Conservation (phyloP, 257 asterid genomes). For the Ballota nigra region DNA sequence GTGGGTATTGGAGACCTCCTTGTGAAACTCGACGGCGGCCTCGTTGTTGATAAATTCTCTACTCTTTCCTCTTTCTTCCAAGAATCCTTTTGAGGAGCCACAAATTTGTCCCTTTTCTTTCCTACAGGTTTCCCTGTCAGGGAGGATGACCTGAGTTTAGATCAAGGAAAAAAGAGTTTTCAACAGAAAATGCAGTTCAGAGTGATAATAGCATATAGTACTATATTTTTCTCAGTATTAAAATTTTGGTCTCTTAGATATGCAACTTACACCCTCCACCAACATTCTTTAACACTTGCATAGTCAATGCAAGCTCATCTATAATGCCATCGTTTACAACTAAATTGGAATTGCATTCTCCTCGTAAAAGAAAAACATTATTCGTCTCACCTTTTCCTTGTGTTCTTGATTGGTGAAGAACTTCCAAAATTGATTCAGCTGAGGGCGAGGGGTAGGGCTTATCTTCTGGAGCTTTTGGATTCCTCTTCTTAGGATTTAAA, state of each 20-base stretch:
- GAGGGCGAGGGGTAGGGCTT: slow-evolving; percentile 41
- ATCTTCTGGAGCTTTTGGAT: slow-evolving; percentile 36
- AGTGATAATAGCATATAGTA: background rate
- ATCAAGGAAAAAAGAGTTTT: background rate
- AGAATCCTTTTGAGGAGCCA: slow-evolving; percentile 18
- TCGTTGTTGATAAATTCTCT: slow-evolving; percentile 26
- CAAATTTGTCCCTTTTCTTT: slow-evolving; percentile 27
- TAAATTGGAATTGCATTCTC: background rate
- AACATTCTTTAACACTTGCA: background rate
- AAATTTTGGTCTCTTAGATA: background rate
- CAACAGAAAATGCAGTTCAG: background rate
- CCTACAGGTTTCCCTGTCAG: slow-evolving; percentile 35
- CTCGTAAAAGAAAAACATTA: background rate
- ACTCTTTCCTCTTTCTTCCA: slow-evolving; percentile 33
- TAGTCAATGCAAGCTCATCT: background rate
- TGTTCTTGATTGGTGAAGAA: slow-evolving; percentile 52
- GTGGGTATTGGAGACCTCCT: slow-evolving; percentile 58
- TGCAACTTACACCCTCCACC: no score
- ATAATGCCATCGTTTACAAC: background rate
- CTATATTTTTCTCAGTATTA: background rate
- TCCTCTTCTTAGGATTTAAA: slow-evolving; percentile 38
- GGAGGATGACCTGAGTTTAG: slow-evolving; percentile 4
- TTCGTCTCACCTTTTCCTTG: slow-evolving; percentile 44
- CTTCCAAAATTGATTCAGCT: slow-evolving; percentile 54
- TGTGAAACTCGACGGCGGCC: slow-evolving; percentile 54